Percentiles rank a stretch among this genome's conserved stretches.
These are phyloP conservation scores for Erodium chrysanthum DNA, from an alignment of 441 rosid species.

Conservation along the genomic window DNA sequence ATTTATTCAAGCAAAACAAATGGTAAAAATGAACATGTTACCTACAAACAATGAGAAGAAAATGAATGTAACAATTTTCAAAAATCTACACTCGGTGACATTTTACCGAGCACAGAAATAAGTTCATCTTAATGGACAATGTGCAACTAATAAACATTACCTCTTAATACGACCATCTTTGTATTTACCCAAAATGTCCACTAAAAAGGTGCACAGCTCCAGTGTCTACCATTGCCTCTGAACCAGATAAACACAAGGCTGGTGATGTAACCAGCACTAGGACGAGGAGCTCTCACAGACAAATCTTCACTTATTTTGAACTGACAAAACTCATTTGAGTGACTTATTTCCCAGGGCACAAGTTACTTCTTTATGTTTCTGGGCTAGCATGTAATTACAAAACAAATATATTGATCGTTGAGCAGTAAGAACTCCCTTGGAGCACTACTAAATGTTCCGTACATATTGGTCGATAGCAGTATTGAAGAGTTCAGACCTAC, in stretches of 20 bases:
- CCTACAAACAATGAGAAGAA: too few relatives aligned
- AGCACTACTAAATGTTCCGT: constrained; percentile 56
- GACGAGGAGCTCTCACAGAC: too few relatives aligned
- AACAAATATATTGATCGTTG: too few relatives aligned
- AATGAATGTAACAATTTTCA: neutral
- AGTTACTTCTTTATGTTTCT: neutral
- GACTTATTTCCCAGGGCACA: too few relatives aligned
- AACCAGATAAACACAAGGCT: neutral
- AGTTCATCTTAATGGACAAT: neutral
- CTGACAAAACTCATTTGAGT: neutral
- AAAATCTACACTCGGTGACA: too few relatives aligned
- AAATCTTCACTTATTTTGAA: neutral
- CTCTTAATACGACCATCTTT: neutral
- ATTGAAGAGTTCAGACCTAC: constrained; percentile 64
- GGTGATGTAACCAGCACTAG: too few relatives aligned
- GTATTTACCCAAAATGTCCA: too few relatives aligned
- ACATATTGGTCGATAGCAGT: constrained; percentile 70
- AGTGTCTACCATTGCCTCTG: neutral
- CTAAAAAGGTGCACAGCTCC: too few relatives aligned
- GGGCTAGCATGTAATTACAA: neutral
- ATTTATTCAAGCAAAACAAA: too few relatives aligned
- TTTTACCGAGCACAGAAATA: neutral
- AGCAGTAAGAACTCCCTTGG: neutral
- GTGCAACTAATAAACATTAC: too few relatives aligned
- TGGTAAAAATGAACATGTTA: too few relatives aligned